A percentile compares a stretch with the other conserved stretches of the same genome.
Conservation (phyloP, 2,329 filamentous ascomycete genomes). For the Exophiala mesophila region DNA sequence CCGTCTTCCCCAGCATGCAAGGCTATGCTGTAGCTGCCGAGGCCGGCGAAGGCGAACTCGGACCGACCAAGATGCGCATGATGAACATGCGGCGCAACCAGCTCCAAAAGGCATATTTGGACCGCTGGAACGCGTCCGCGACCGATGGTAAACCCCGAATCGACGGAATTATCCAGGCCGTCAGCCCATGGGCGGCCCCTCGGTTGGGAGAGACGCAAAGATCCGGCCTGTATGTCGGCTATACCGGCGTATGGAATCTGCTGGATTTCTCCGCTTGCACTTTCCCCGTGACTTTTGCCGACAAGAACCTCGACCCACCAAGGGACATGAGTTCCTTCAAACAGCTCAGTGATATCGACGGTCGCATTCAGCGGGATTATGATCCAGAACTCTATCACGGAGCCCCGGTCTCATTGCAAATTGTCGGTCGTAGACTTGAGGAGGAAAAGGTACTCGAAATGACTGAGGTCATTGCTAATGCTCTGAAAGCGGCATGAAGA, state of each 20-base stretch:
- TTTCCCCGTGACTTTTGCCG: constrained; percentile 27
- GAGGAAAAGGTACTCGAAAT: constrained; percentile 36
- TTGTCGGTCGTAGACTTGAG: constrained; percentile 30
- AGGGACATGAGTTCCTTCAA: constrained; percentile 24
- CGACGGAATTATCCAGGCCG: constrained; percentile 34
- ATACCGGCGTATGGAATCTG: constrained; percentile 28
- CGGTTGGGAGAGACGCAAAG: constrained; percentile 29
- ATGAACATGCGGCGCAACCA: constrained; percentile 29
- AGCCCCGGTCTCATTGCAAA: constrained; percentile 30
- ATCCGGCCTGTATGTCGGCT: constrained; percentile 26
- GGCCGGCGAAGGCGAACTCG: constrained; percentile 27
- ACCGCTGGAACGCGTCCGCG: constrained; percentile 33
- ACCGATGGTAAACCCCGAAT: constrained; percentile 30
- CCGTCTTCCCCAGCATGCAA: constrained; percentile 26
- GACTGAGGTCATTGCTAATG: constrained; percentile 33
- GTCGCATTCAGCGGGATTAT: constrained; percentile 29
- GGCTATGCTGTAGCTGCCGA: constrained; percentile 23
- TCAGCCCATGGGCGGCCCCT: constrained; percentile 34
- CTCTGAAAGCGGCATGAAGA: constrained; percentile 25
- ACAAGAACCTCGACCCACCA: constrained; percentile 21
- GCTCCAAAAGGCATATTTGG: constrained; percentile 35
- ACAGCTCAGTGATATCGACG: constrained; percentile 28
- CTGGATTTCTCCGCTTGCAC: constrained; percentile 26
- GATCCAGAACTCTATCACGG: constrained; percentile 31
- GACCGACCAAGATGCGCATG: constrained; percentile 28